Evolutionary conservation across 139 green algal genomes (phyloP), one percentile per base, ranked within the genome.

Genomic region (Volvox reticuliferus): DNA sequence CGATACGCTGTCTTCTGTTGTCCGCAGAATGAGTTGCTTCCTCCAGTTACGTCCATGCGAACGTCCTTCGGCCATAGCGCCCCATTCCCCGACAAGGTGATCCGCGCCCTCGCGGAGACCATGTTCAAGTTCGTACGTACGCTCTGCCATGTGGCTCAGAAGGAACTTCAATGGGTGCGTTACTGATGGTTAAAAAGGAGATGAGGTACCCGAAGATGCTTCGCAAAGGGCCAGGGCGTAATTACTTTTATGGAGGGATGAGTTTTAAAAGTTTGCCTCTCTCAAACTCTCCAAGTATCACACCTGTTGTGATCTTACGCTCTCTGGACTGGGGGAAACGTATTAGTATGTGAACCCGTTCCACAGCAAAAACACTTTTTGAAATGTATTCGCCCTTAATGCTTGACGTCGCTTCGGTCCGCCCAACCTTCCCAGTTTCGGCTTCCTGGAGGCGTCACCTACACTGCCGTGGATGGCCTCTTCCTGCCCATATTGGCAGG

Each of bases 111-210:
- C 63, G 82, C 82, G 9, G 82, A 63, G 12, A 79, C 65, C 65
- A 79, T 88, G 33, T 88, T 88, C 82, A 79, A 79, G 12, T 79
- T 79, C 32, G 82, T 88, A 36, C 65, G 82, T 18, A 35, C 2
- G 32, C 65, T 88, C 33, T 88, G 82, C 82, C 82, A 88, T 67
- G 68, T 88, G 30, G 73, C n/a, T n/a, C 82, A 88, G 65, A 35
- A 26, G 33, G 82, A 88, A 21, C 82, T 88, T 24, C 63, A 65
- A 24, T 88, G 82, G 82, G 82, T 88, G 82, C 65, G 65, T 55
- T 14, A 55, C 44, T 55, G 44, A 55, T 5, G 44, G 44, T 9
- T 55, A 9, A 9, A 55, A 14, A 9, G 5, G 44, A 55, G 44
- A 55, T 55, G 44, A 55, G 5, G 44, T 55, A 55, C 44, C 44